Evolutionary conservation across 345 rosid genomes (phyloP), one percentile per base, ranked within the genome.

Genomic region (Salix koriyanagi): DNA sequence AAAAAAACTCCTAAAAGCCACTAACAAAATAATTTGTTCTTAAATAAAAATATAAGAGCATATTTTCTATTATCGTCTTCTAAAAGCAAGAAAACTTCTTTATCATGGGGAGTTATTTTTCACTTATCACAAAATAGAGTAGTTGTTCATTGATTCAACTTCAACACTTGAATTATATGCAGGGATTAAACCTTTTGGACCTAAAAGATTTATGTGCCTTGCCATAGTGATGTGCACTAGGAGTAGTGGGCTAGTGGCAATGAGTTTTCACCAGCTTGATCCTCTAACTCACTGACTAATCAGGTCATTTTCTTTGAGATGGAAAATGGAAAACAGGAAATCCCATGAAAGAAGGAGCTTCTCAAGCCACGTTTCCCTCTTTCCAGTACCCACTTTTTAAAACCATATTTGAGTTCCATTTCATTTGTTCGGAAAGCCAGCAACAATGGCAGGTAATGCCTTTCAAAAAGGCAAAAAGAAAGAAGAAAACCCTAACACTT

Each of bases 311-410:
- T 18, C 41, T 42, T 4, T 41, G 42, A 16, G 72, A 23, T 23
- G 23, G 14, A 56, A 56, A 65, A 21, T 41, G 60, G 37, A 13
- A 65, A 65, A 60, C 48, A 25, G 16, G 14, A 36, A 62, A 23
- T 75, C 79, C 82, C 79, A 72, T 66, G 39, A 70, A 77, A 34
- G 39, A 46, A 75, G 84, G 74, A 80, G 75, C 75, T 61, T 64
- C 44, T 62, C 41, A 25, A 4, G 58, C 69, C 77, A 70, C 83
- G 54, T 69, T 15, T 34, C 16, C 42, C 39, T 10, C 34, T 44
- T 8, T 37, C 21, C 19, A 32, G 19, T 13, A 14, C 65, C 16
- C 32, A 23, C 52, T 25, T 9, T 19, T 8, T 19, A 4, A 19
- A 46, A 23, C 5, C 23, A 50, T 67, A 34, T 48, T 36, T 67